Base-by-base conservation (phyloP, 108 stramenopile species). In the Stephanodiscus triporus region DNA sequence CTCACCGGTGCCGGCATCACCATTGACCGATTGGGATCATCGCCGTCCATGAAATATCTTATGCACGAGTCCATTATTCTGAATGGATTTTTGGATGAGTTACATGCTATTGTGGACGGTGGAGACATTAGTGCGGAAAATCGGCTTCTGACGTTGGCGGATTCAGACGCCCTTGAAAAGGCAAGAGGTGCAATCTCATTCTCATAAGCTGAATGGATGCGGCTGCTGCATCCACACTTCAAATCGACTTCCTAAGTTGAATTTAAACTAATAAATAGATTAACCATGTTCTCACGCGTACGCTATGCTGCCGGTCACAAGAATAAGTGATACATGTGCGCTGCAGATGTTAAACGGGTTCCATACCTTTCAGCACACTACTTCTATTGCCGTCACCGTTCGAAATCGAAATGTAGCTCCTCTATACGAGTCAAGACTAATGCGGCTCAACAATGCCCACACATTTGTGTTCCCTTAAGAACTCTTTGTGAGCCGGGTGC, bases 401-500 rank as follows among this genome's bases (percentile, higher is more conserved):
- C 13, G 11, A 29, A 29, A 29, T 56, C 27, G 13, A 29, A 9
- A 29, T 51, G 19, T 11, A 9, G 40, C 40, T 6, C 20, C 19
- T 20, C 51, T 20, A 22, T 51, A 17, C 49, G 49, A 49, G 9
- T 26, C 55, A 26, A 14, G 27, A 22, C 27, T 29, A 26, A 29
- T 57, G 63, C 8, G 88, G 90, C 67, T 91, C 86, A 27, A 95
- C 47, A 17, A 96, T 68, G 38, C 82, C 91, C 23, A 96, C 73
- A 67, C 92, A 93, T 49, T 82, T 73, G 70, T 91, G 91, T 50
- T 93, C 89, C 70, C 90, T 93, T 58, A 96, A 59, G 68, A 87
- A 96, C 0, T 83, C 86, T 14, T 83, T 78, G 72, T 96, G 95
- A 17, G 86, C 88, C n/a, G 91, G 90, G 73, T 96, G 95, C 36